Base-by-base conservation (phyloP, 2,329 filamentous ascomycete genomes). In the Aspergillus proliferans region DNA sequence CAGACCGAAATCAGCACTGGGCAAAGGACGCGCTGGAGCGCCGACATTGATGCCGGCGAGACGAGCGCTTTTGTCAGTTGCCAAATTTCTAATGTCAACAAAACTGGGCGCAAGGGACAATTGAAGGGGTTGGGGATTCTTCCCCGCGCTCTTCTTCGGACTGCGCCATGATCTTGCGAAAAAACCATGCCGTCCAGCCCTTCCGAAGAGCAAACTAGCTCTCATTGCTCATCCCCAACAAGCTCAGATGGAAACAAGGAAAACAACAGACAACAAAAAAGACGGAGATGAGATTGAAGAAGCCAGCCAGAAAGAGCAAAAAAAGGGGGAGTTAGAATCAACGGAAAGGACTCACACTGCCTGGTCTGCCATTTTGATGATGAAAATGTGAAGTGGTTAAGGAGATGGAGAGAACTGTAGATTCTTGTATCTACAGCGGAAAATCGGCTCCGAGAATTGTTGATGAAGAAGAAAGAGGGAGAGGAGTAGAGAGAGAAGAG, bases 1-100 rank as follows among this genome's bases (percentile, higher is more conserved):
- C 70, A 93, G 86, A 80, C 88, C 88, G 76, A 93, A 85, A 84
- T 93, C 87, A 83, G 84, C 84, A 77, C 85, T 88, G 59, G 69
- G 69, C 64, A 64, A 59, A 66, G 63, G 60, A 68, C 75, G 74
- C 76, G 75, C 73, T 64, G 77, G 75, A 71, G 78, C 81, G 73
- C 84, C 83, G 73, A 87, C 79, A 76, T 83, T 80, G 71, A 87
- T 81, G 76, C 80, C 84, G 71, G 84, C 83, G 66, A 88, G 80
- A 75, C 85, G 86, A 74, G 84, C 84, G 78, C 85, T 88, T 76
- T 63, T 72, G 70, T 75, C 65, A 75, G 72, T 58, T 55, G 61
- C 64, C 63, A 64, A 54, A 12, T 12, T 61, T 62, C 53, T 57
- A 51, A 60, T 53, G 64, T 68, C 63, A 68, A 67, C 58, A 58